These are phyloP conservation scores for Gaultheria prostrata DNA, from an alignment of 148 eudicot genomes.

Conservation along the genomic window DNA sequence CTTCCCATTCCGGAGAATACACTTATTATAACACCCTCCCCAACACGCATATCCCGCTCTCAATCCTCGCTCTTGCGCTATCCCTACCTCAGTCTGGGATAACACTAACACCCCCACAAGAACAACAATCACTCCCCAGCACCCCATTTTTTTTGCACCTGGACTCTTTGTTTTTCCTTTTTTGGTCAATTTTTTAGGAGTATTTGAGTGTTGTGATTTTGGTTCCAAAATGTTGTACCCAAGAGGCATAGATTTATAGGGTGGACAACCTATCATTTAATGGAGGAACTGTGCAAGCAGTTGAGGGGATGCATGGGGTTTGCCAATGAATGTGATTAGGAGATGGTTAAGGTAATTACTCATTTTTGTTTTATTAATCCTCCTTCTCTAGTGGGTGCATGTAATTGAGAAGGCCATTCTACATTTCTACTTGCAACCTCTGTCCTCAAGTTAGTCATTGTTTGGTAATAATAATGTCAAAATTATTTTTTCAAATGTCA, in stretches of 20 bases:
- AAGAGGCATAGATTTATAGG: not conserved
- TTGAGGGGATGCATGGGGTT: not conserved
- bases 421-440: not conserved
- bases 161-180: not conserved
- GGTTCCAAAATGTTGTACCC: not conserved
- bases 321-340: not conserved
- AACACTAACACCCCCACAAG: not conserved
- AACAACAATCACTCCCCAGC: slow-evolving; percentile 4
- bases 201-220: too few relatives aligned
- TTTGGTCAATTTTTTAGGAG: too few relatives aligned
- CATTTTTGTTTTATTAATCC: not conserved
- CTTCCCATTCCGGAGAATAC: slow-evolving; percentile 16
- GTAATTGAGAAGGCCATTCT: not conserved
- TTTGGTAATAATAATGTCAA: too few relatives aligned
- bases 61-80: not conserved
- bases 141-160: not conserved
- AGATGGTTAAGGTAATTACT: not conserved
- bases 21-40: slow-evolving; percentile 41
- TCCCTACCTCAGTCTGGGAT: not conserved
- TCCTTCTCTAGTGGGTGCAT: not conserved
- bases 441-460: not conserved
- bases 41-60: slow-evolving; percentile 20
- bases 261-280: slow-evolving; percentile 11
- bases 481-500: too few relatives aligned
- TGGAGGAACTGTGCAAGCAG: not conserved